Base-by-base conservation (phyloP, 768 basidiomycete genomes). In the Symmetrospora coprosmae region DNA sequence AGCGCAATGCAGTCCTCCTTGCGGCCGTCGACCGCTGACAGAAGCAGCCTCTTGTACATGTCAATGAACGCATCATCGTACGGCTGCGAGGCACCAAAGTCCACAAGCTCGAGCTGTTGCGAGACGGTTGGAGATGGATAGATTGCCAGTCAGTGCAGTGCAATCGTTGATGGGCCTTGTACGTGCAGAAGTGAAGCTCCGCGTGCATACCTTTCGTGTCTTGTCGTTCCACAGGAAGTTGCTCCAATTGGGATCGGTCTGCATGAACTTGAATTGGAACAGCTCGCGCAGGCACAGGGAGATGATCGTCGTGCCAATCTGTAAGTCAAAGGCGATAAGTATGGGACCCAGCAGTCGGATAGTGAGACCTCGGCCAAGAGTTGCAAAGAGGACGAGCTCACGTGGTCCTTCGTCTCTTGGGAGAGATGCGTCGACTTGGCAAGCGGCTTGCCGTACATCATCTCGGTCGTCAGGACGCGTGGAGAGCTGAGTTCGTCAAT, bases 201-300 rank as follows among this genome's bases (percentile, higher is more conserved):
- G 13, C 19, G 62, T 70, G 25, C 60, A 39, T 19, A 83, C 85
- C 77, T 82, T 80, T 40, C 78, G 76, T 1, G 81, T 81, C 2
- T 74, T 61, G 0, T 76, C 67, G 71, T 90, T 85, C 82, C 86
- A 96, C 23, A 99, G 75, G 74, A 99, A 97, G 72, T 97, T 97
- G 8, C 87, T 86, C 86, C 87, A 97, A 68, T 99, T 97, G 2
- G 94, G 94, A 70, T 99, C 92, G 0, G 92, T 99, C 72, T 97
- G 94, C 94, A 99, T 97, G 40, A 84, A 72, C 30, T 86, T 76
- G 75, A 94, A 92, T 62, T 82, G 77, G 71, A 96, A 94, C 6
- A 99, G 79, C 70, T 97, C 94, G 60, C 79, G 81, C 38, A 99
- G 74, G 69, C 89, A 96, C 6, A 99, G 77, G 45, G 86, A 83